Evolutionary conservation across 805 yeast species (phyloP), one percentile per base, ranked within the genome.

Genomic region (Hermanozyma aechmeae): DNA sequence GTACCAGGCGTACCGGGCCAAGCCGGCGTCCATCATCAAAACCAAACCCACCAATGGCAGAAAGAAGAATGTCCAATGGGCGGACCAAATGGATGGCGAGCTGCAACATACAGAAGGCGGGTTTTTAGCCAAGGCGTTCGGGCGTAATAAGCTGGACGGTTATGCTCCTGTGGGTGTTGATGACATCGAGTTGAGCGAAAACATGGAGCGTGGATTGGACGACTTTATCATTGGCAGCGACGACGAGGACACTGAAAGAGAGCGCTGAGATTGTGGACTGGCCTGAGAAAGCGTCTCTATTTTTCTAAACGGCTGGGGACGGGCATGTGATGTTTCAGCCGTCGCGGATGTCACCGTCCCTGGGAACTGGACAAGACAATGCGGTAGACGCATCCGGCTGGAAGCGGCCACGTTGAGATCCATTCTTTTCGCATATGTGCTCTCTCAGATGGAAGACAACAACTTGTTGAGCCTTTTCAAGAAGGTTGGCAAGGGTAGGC

Each of bases 191-290:
- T 38, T 68, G 56, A 56, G 52, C n/a, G 63, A 53, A 30, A 42
- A 28, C 34, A 29, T 23, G n/a, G 7, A 32, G 9, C 33, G 29
- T 7, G 34, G 32, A 17, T 42, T 34, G 5, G 69, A 65, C 31
- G 65, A 66, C 22, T 68, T 69, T 32, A 53, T 64, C n/a, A 61
- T 69, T 26, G 67, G 54, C 19, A 64, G 71, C 39, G 75, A 69
- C 28, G 74, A 68, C 21, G 74, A 69, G 21, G 21, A 18, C 10
- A 18, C n/a, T n/a, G n/a, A n/a, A n/a, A n/a, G n/a, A n/a, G n/a
- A n/a, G n/a, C n/a, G n/a, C n/a, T n/a, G n/a, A n/a, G n/a, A n/a
- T n/a, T n/a, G n/a, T n/a, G n/a, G n/a, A n/a, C n/a, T n/a, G n/a
- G n/a, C n/a, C n/a, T n/a, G n/a, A n/a, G n/a, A n/a, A n/a, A n/a